Base-by-base conservation (phyloP, 2,329 filamentous ascomycete species). In the Ampelomyces quisqualis region DNA sequence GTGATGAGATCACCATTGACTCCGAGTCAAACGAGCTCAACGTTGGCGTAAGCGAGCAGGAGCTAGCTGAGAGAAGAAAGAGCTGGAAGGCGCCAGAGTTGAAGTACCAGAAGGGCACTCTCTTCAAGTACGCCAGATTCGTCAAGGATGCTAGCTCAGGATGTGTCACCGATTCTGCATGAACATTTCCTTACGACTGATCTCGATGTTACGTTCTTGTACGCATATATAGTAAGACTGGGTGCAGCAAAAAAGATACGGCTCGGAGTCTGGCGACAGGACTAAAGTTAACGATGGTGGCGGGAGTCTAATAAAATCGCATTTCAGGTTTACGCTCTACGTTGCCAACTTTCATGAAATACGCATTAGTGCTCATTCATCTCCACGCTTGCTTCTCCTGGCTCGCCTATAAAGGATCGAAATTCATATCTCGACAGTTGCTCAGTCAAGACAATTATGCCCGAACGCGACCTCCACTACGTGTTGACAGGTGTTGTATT, bases 1-100 rank as follows among this genome's bases (percentile, higher is more conserved):
- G 89, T 18, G 89, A 95, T 64, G 77, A 77, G 43, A 85, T 95
- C 53, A 81, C 83, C 34, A 94, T 95, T 45, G 88, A 95, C 59
- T 86, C 89, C 0, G 85, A 90, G 67, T 81, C 82, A 63, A 80
- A 80, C 30, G 77, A 76, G 35, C 79, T 77, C 68, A 89, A 79
- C 53, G 73, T 88, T 3, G 73, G 85, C 26, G 77, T 90, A 6
- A 73, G 79, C 10, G 78, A 86, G 15, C 77, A 78, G 40, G 86
- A 88, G 68, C 57, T 81, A 45, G 72, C 69, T 19, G 66, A 70
- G 61, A 62, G 79, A 51, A 72, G 69, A 57, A 71, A 74, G 54
- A 71, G 71, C 43, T 82, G 75, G 65, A 70, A 67, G 28, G 73
- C 76, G n/a, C 78, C 77, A 22, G 67, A 72, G 31, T 55, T 78